Conservation (phyloP, 2,329 filamentous ascomycete species). For the Clarireedia sp. region DNA sequence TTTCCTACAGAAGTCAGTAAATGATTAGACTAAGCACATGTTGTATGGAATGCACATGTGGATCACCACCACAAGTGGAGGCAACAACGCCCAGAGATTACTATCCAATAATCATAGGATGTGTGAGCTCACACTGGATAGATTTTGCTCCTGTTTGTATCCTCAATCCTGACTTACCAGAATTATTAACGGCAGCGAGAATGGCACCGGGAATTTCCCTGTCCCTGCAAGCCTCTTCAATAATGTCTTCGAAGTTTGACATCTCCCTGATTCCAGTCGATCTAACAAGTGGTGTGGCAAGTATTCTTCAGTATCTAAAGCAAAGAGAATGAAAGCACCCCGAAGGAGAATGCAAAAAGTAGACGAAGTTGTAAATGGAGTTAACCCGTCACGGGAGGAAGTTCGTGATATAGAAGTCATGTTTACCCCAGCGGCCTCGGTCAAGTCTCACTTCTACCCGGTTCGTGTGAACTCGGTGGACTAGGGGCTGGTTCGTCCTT, state of each 20-base stretch:
- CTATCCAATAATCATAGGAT: not conserved
- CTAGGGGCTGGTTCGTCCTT: not conserved
- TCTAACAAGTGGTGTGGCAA: not conserved
- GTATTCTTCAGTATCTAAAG: not conserved
- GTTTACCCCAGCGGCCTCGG: not conserved
- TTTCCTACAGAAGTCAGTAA: slow-evolving; percentile 23
- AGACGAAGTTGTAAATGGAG: not conserved
- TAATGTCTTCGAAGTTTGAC: slow-evolving; percentile 16
- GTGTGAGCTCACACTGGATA: not conserved
- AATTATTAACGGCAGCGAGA: slow-evolving; percentile 13
- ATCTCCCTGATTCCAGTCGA: slow-evolving; percentile 5
- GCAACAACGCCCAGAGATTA: no score
- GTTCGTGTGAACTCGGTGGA: not conserved
- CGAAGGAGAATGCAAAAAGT: not conserved
- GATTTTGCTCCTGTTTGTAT: not conserved
- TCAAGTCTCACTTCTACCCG: not conserved
- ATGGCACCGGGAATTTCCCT: slow-evolving; percentile 18
- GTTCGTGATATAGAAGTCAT: not conserved
- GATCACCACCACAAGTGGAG: no score
- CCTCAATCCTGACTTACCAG: slow-evolving; percentile 12
- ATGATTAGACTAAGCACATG: no score
- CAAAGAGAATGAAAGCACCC: not conserved
- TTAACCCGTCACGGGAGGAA: not conserved
- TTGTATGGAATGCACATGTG: no score
- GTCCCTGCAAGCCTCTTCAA: slow-evolving; percentile 15